Percentiles rank a stretch among this genome's conserved stretches.
These are phyloP conservation scores for Musa schizocarpa DNA, from an alignment of 176 grass and related monocot species.

Conservation along the genomic window DNA sequence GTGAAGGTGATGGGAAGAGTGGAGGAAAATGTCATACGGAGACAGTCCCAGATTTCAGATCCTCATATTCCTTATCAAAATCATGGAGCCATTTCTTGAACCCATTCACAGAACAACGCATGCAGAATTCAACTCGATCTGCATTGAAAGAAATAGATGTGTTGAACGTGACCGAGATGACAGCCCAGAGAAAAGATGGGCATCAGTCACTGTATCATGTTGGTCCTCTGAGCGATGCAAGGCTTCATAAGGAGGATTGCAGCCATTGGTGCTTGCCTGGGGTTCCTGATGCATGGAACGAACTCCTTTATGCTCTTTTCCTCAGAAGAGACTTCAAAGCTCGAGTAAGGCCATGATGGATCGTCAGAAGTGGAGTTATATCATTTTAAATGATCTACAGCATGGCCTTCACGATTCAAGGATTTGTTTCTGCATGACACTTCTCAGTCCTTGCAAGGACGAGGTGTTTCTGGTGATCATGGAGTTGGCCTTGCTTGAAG, in stretches of 20 bases:
- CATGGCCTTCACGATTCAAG: too few species aligned
- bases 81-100: not conserved
- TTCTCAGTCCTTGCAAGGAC: too few species aligned
- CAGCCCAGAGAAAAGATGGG: slow-evolving; percentile 43
- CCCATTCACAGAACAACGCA: not conserved
- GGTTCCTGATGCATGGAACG: slow-evolving; percentile 59
- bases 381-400: too few species aligned
- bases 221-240: not conserved
- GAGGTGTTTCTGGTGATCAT: too few species aligned
- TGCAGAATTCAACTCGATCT: not conserved
- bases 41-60: not conserved
- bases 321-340: not conserved
- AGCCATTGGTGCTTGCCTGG: slow-evolving; percentile 73
- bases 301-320: slow-evolving; percentile 41
- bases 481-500: too few species aligned
- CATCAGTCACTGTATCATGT: slow-evolving; percentile 43
- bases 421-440: too few species aligned
- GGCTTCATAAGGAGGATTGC: slow-evolving; percentile 33
- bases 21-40: not conserved
- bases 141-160: slow-evolving; percentile 5
- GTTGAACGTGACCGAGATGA: slow-evolving; percentile 46
- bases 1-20: not conserved
- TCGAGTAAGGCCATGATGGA: too few species aligned
- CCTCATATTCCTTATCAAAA: not conserved
- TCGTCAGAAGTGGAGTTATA: too few species aligned